These are phyloP conservation scores for Haplographium delicatum DNA, from an alignment of 495 filamentous ascomycete genomes.

Conservation along the genomic window DNA sequence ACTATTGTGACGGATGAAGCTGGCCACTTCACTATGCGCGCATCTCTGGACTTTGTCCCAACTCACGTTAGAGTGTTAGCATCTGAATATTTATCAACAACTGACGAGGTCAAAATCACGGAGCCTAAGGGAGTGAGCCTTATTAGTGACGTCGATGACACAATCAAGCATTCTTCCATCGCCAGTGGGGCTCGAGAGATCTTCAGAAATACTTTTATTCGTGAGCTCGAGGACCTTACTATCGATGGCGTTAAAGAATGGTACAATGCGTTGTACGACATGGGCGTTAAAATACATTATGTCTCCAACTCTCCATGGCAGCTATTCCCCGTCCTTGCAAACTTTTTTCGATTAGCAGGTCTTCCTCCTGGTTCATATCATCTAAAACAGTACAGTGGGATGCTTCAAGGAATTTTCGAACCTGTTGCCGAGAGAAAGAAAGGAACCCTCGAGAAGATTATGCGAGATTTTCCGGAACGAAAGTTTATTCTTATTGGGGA, in stretches of 20 bases:
- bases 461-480: conserved; percentile 83
- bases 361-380: conserved; percentile 87
- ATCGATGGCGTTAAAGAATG: conserved; percentile 84
- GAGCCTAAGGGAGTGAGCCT: conserved; percentile 81
- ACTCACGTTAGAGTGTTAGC: conserved; percentile 84
- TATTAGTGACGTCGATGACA: conserved; percentile 98
- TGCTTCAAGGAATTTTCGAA: conserved; percentile 97
- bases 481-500: conserved; percentile 91
- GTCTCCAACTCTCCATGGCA: conserved; percentile 94
- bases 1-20: conserved; percentile 76
- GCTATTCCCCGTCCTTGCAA: conserved; percentile 80
- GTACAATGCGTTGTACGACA: conserved; percentile 69
- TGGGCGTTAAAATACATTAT: conserved; percentile 86
- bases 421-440: conserved; percentile 94
- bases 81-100: conserved; percentile 76
- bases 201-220: conserved; percentile 90
- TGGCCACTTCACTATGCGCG: conserved; percentile 78
- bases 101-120: conserved; percentile 67
- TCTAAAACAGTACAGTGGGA: conserved; percentile 89
- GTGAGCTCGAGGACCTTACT: conserved; percentile 72
- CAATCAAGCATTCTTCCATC: conserved; percentile 93
- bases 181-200: conserved; percentile 82
- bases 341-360: conserved; percentile 73
- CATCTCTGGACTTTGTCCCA: conserved; percentile 79
- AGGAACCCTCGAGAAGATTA: conserved; percentile 73